Base-by-base conservation (phyloP, 495 filamentous ascomycete species). In the Penicillium verhagenii region DNA sequence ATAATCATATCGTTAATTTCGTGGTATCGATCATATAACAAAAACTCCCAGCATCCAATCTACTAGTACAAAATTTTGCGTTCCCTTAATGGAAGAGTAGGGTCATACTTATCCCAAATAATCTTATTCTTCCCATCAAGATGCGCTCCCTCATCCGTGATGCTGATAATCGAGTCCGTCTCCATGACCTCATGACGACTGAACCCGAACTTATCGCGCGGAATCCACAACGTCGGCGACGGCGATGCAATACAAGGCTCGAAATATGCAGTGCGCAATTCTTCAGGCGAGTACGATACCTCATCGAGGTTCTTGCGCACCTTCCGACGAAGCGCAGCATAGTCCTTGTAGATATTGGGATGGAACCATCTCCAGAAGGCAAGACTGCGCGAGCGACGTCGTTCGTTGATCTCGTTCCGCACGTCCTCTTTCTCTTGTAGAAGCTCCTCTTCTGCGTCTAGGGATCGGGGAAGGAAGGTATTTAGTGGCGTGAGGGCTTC, bases 291-390 rank as follows among this genome's bases (percentile, higher is more conserved):
- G 60, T 89, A 86, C 18, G 71, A 61, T 23, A 75, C 70, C 24
- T 73, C 72, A 1, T 79, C 77, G 26, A 81, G 67, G 40, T 79
- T 75, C 21, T 79, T 79, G 4, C 90, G 89, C 11, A 92, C 82
- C 39, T 91, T 81, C 13, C 80, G 78, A 16, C 90, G 83, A 42
- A 92, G 79, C 19, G 80, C 75, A 1, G 77, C 72, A 59, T 91
- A 93, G 64, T 88, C 84, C 29, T 81, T 72, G 69, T 91, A 86
- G 18, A 86, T 72, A 75, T 92, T 87, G 0, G 91, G 91, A 59
- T 86, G 85, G 58, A 96, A 78, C 76, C 86, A 94, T 61, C 86
- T 87, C 55, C 76, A 67, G 40, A 92, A 70, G 4, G 73, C 59
- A 19, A 60, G 38, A 18, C 42, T 23, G 8, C 69, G 59, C 18